Evolutionary conservation across 1,284 basidiomycete species (phyloP).

Genomic region (Cryptococcus sp.): DNA sequence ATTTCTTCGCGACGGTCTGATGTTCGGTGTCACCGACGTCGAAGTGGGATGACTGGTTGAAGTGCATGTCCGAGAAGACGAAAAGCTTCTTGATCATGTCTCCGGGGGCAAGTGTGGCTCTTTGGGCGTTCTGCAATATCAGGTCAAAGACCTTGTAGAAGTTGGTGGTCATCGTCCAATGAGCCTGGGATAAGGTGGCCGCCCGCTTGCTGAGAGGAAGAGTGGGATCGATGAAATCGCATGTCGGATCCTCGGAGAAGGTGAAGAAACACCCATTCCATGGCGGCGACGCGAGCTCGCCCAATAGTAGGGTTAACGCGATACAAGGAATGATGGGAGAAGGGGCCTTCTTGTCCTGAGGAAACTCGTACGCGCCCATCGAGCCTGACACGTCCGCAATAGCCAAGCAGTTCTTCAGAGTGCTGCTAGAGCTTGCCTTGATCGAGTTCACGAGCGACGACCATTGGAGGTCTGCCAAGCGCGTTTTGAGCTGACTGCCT

Average conservation of each 20-base stretch:
- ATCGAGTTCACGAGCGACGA: conserved; percentile 61
- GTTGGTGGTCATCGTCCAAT: conserved; percentile 65
- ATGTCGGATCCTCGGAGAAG: conserved; percentile 60
- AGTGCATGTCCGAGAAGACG: conserved; percentile 76
- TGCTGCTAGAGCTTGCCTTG: conserved; percentile 56
- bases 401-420: conserved; percentile 65
- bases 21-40: conserved; percentile 64
- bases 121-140: conserved; percentile 62
- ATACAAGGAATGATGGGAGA: conserved; percentile 64
- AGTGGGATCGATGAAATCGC: conserved; percentile 58
- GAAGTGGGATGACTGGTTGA: conserved; percentile 55
- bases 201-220: conserved; percentile 52
- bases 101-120: conserved; percentile 61
- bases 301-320: conserved; percentile 66
- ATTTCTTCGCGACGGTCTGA: conserved; percentile 60
- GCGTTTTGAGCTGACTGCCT: conserved; percentile 30
- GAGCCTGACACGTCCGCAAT: conserved; percentile 73
- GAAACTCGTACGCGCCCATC: conserved; percentile 58
- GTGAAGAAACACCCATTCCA: conserved; percentile 69
- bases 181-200: conserved; percentile 47
- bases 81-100: conserved; percentile 74
- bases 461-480: conserved; percentile 66
- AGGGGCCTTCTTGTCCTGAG: conserved; percentile 11
- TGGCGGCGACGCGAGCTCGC: conserved; percentile 63
- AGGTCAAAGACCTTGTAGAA: conserved; percentile 40